Evolutionary conservation across 179 eudicot species (phyloP).

Genomic region (Camellia oleifera): DNA sequence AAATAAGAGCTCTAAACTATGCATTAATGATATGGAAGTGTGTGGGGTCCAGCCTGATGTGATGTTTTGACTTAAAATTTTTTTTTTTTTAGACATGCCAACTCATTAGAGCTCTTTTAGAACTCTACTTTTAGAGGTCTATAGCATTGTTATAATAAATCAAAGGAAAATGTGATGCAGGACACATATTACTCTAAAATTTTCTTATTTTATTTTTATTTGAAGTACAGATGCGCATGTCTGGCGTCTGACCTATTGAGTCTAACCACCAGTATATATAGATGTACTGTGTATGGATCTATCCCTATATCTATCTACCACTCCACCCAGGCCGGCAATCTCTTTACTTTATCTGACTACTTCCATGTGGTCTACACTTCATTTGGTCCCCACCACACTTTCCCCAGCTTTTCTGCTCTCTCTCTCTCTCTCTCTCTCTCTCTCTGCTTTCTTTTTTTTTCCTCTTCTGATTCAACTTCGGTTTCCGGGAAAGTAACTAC

Average conservation of each 20-base stretch:
- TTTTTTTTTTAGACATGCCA: too few species aligned
- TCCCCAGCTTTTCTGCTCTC: constrained; percentile 21
- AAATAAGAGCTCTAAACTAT: too few species aligned
- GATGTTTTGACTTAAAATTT: too few species aligned
- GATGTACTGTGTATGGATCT: neutral
- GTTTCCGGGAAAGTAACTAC: constrained; percentile 22
- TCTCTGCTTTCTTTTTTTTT: neutral
- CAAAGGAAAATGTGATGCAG: too few species aligned
- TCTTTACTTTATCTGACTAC: constrained; percentile 29
- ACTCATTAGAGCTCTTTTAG: too few species aligned
- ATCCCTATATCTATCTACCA: neutral
- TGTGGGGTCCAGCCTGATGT: too few species aligned
- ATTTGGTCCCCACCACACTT: constrained; percentile 17
- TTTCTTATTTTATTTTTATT: too few species aligned
- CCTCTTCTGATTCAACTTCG: constrained; percentile 24
- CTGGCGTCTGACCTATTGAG: neutral
- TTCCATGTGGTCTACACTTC: constrained; percentile 23
- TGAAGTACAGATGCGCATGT: neutral
- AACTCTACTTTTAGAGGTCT: too few species aligned
- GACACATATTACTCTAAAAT: too few species aligned
- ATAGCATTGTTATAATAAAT: too few species aligned
- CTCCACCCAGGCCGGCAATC: constrained; percentile 3
- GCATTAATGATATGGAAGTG: too few species aligned
- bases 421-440: neutral
- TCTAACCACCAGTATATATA: too few species aligned